Evolutionary conservation across 148 eudicot genomes (phyloP), one percentile per base, ranked within the genome.

Genomic region (Chenopodium quinoa): DNA sequence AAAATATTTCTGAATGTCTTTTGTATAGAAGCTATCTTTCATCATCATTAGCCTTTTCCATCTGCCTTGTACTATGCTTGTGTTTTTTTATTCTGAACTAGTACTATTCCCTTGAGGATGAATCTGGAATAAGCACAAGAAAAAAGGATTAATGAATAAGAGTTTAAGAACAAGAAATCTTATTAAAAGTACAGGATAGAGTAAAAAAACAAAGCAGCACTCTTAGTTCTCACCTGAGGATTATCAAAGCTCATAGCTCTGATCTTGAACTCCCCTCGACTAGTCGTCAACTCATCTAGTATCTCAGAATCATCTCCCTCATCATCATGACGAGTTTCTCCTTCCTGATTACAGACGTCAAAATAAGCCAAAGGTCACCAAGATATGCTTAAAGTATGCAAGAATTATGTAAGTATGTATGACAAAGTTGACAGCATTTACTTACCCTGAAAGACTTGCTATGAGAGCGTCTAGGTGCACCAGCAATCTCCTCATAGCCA

Each of bases 401-500:
- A 17, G 65, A 34, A 1, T 34, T 29, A 25, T 48, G 2, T 2
- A 9, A 52, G 25, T 4, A 74, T 20, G 44, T 4, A 74, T 20
- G 58, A 52, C 8, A 22, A 44, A 64, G 23, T 31, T 10, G 10
- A 12, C 76, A 58, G 5, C 44, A 46, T 52, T n/a, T 3, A 58
- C 22, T 19, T 87, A 89, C 91, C 89, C 23, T 60, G 48, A 78
- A 75, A 73, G 91, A 79, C 74, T 83, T 10, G 89, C 86, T 86
- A 20, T 66, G 7, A 58, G 83, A 78, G 50, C 83, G 86, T 75
- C 78, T 81, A 27, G 85, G 88, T 29, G 85, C 79, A 1, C 92
- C 90, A 69, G 88, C 88, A 32, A 88, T 81, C 88, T 93, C 93
- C 81, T 93, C 97, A 20, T 93, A 93, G 87, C 90, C 97, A 60